phyloP scores from a whole-genome alignment of 192 early-diverging fungal genomes.

The Entomortierella beljakovae region DNA sequence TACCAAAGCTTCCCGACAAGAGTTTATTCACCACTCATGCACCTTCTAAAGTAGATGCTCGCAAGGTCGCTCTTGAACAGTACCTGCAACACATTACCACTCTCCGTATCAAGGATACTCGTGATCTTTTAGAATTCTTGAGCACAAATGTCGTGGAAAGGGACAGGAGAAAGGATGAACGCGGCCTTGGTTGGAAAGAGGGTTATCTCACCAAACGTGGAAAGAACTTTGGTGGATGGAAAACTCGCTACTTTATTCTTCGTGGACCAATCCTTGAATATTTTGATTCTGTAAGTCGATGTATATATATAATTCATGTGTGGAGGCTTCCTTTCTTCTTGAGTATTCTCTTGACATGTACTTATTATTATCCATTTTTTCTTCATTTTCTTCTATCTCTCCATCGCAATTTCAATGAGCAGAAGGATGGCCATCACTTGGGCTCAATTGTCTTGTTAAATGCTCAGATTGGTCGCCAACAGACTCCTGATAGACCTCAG shows the following conservation, averaged over 20 bases:
- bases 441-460: constrained; percentile 82
- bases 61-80: constrained; percentile 87
- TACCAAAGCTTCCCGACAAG: constrained; percentile 89
- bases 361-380: neutral
- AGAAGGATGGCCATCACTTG: constrained; percentile 78
- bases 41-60: constrained; percentile 88
- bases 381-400: neutral
- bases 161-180: constrained; percentile 21
- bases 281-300: constrained; percentile 75
- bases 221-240: constrained; percentile 98
- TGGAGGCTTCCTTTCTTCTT: neutral
- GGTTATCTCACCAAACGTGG: constrained; percentile 93
- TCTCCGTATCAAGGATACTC: constrained; percentile 69
- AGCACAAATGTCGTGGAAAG: constrained; percentile 75
- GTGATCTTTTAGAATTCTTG: constrained; percentile 81
- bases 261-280: constrained; percentile 80
- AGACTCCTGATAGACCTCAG: constrained; percentile 40
- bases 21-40: constrained; percentile 83
- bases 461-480: constrained; percentile 75
- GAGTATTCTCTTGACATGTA: neutral
- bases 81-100: constrained; percentile 82
- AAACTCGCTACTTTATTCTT: constrained; percentile 88
- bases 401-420: constrained; percentile 8
- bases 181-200: constrained; percentile 75
- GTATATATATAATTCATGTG: neutral